Base-by-base conservation (phyloP, 2,329 filamentous ascomycete species). In the Penicillium sp. region DNA sequence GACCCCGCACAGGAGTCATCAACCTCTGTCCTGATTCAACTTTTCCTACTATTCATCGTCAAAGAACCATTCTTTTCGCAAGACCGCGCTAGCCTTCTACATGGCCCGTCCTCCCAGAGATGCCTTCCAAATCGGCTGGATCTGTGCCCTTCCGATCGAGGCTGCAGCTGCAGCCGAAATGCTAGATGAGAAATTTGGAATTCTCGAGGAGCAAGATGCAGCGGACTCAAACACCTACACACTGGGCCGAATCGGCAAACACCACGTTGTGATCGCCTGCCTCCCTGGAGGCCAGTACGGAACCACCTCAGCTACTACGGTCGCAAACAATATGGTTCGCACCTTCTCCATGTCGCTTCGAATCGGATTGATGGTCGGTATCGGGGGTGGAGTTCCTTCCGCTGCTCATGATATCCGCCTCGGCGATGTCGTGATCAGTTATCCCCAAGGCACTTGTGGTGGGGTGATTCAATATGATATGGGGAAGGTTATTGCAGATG, bases 391-490 rank as follows among this genome's bases (percentile, higher is more conserved):
- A 11, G 63, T 70, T 4, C 71, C 71, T 1, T 69, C 59, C 6
- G 42, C 43, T 28, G 26, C 48, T n/a, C 35, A 65, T 38, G 68
- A 75, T 61, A 73, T 75, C 4, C 65, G 70, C 10, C 68, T 74
- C 6, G 71, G 72, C 26, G 71, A 75, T 66, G 60, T 74, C 8
- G 71, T 72, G 26, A 62, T 75, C 22, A 69, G 69, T 35, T 58
- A 58, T 30, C 70, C 70, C 19, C 8, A 52, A 0, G 59, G 54
- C 4, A 58, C 40, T 6, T 58, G 55, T 22, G 64, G 69, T 6
- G 71, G 70, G 69, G 58, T 19, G 19, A 19, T 19, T 19, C 19
- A 19, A 19, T 19, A 19, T 19, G 19, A 19, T 19, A 19, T 19
- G 19, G 19, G 19, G 19, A 19, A 19, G 19, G 19, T 19, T 19